Base-by-base conservation (phyloP, 306 rosid species). In the Trichosanthes cucumerina region DNA sequence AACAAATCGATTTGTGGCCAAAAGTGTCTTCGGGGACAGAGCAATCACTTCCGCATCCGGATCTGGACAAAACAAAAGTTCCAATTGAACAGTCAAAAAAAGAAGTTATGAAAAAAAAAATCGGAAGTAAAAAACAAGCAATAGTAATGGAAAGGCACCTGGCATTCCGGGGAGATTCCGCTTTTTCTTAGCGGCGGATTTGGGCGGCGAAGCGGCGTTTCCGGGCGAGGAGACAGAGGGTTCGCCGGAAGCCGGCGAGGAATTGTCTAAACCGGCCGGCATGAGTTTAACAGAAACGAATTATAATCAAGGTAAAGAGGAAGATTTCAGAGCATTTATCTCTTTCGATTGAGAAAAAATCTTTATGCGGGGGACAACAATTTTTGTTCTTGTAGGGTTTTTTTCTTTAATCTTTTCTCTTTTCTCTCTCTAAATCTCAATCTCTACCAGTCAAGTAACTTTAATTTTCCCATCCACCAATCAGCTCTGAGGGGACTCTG, bases 21-120 rank as follows among this genome's bases (percentile, higher is more conserved):
- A 5, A 2, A 93, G 88, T 1, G 98, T 81, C 87, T 86, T 93
- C 19, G 98, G 98, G 13, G 98, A 93, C 81, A 93, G 79, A 79
- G 97, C 91, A 74, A 93, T 89, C 83, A 93, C 98, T 82, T 93
- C 98, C 24, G 98, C 98, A 43, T 89, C 97, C 69, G 98, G 98
- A 91, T 93, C 98, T 93, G 82, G 56, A 80, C 28, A 56, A 28
- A 38, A 57, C 33, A 10, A 78, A 31, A 31, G 16, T 49, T 28
- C 7, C 7, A 31, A 19, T 78, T 52, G 24, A 18, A 56, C 23
- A 60, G 31, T 38, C 19, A 2, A 21, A n/a, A 10, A 24, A 23
- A 19, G 3, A 39, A 53, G 12, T 18, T 26, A 4, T 15, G 36
- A 34, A 34, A 39, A n/a, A n/a, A n/a, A n/a, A n/a, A n/a, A n/a